Evolutionary conservation across 169 alveolate species (phyloP).

Genomic region (Babesia gibsoni): DNA sequence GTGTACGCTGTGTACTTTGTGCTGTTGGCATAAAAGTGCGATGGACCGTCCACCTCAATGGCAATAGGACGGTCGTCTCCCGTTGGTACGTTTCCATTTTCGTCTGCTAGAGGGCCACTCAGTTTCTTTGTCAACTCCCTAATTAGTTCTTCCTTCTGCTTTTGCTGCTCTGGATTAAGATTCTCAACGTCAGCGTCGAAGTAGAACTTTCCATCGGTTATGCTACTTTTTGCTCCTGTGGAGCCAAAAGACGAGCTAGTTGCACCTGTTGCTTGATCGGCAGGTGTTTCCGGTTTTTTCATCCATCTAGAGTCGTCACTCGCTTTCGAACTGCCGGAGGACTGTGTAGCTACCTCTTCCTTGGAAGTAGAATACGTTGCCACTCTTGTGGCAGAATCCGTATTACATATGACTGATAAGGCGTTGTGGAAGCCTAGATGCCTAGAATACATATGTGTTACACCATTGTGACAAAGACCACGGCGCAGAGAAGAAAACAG

Average conservation of each 20-base stretch:
- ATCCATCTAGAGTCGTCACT: constrained; percentile 21
- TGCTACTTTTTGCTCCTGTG: neutral
- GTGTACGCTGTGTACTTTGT: constrained; percentile 82
- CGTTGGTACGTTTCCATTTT: constrained; percentile 56
- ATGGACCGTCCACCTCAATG: constrained; percentile 91
- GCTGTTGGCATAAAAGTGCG: constrained; percentile 88
- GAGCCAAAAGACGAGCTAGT: too few relatives aligned
- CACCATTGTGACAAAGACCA: constrained; percentile 5
- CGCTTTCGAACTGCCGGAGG: neutral
- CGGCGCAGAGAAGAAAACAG: constrained; percentile 5
- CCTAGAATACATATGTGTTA: too few relatives aligned
- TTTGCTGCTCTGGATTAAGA: constrained; percentile 58
- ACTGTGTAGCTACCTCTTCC: neutral
- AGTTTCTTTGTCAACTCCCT: constrained; percentile 59
- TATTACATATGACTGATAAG: too few relatives aligned
- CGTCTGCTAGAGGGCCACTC: constrained; percentile 68
- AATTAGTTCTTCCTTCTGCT: constrained; percentile 59
- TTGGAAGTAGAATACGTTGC: too few relatives aligned
- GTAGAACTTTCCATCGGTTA: constrained; percentile 34
- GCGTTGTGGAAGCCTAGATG: too few relatives aligned
- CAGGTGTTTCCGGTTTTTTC: constrained; percentile 8
- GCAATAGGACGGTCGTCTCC: constrained; percentile 68
- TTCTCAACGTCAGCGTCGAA: constrained; percentile 60
- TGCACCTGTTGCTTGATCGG: neutral
- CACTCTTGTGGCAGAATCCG: too few relatives aligned